Base-by-base conservation (phyloP, 176 grass and related monocot genomes). In the Ananas comosus region DNA sequence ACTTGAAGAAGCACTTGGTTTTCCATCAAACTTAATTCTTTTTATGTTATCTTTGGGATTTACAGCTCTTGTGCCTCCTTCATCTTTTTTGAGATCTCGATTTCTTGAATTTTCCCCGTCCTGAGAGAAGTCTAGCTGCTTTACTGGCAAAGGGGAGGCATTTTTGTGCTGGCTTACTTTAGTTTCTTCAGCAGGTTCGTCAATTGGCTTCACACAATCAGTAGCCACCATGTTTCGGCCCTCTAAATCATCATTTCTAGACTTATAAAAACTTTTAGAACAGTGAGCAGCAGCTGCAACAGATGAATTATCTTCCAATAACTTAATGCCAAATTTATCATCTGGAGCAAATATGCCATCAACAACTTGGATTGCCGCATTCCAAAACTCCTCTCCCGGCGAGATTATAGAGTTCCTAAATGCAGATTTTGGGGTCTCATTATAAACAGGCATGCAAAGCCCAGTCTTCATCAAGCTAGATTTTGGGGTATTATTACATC, bases 361-460 rank as follows among this genome's bases (percentile, higher is more conserved):
- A 66, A 76, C 93, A 68, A 87, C 85, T 75, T 92, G 71, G 33
- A 97, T 92, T 71, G 93, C 89, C 64, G 82, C 86, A 74, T 83
- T 83, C 93, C 93, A 97, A 78, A 97, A 97, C 19, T 97, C 93
- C 42, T 92, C 89, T 13, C 93, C 93, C 8, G 93, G 89, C 19
- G 93, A 97, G 69, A 85, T 74, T n/a, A 92, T 76, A 23, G 77
- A 87, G 59, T 81, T 88, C 48, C 81, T 56, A 19, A 71, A 71
- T 25, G 33, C 78, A 68, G 88, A 92, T 74, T 76, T 96, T 22
- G 89, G 93, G 50, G 86, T 97, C 49, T 81, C 93, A 23, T 42
- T 50, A 51, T 76, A 70, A 70, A 27, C 69, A 9, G 59, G 77
- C 50, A 70, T 51, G 65, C 64, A 81, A 79, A 77, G 76, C 17